Evolutionary conservation across 139 green algal species (phyloP).

Genomic region (Chlorella sp.): DNA sequence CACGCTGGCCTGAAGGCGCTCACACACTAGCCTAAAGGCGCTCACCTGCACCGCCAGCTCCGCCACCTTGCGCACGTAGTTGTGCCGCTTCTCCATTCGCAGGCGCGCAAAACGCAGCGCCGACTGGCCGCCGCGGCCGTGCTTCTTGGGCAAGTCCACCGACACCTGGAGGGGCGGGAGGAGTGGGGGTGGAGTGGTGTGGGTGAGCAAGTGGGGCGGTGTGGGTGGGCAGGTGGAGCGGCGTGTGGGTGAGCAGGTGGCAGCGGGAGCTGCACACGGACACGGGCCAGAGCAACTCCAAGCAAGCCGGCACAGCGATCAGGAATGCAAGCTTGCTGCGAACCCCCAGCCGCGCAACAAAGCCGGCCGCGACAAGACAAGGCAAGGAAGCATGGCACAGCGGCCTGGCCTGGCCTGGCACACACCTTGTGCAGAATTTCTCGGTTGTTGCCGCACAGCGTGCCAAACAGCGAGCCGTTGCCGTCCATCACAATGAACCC

Average conservation of each 20-base stretch:
- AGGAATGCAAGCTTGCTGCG: not conserved
- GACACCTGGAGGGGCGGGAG: slow-evolving; percentile 57
- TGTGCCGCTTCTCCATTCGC: slow-evolving; percentile 98
- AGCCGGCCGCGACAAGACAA: not conserved
- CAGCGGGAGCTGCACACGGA: too few species aligned
- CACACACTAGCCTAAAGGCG: not conserved
- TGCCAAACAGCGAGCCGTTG: slow-evolving; percentile 97
- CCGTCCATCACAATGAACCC: slow-evolving; percentile 99
- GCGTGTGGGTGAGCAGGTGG: not conserved
- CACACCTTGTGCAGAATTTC: slow-evolving; percentile 93
- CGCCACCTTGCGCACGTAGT: slow-evolving; percentile 93
- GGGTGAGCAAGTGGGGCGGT: not conserved
- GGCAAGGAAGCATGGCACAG: too few species aligned
- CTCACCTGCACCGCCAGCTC: slow-evolving; percentile 37
- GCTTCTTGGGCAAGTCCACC: slow-evolving; percentile 99
- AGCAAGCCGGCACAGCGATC: not conserved
- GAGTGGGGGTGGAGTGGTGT: not conserved
- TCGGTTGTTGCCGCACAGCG: slow-evolving; percentile 94
- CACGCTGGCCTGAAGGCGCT: too few species aligned
- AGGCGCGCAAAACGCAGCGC: slow-evolving; percentile 98
- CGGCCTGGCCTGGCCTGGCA: too few species aligned
- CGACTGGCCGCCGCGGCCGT: slow-evolving; percentile 96
- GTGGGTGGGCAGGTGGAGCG: too few species aligned
- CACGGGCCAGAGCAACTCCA: too few species aligned
- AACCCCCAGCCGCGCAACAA: not conserved